phyloP scores from a whole-genome alignment of 2,329 filamentous ascomycete genomes.

The Escovopsis weberi region DNA sequence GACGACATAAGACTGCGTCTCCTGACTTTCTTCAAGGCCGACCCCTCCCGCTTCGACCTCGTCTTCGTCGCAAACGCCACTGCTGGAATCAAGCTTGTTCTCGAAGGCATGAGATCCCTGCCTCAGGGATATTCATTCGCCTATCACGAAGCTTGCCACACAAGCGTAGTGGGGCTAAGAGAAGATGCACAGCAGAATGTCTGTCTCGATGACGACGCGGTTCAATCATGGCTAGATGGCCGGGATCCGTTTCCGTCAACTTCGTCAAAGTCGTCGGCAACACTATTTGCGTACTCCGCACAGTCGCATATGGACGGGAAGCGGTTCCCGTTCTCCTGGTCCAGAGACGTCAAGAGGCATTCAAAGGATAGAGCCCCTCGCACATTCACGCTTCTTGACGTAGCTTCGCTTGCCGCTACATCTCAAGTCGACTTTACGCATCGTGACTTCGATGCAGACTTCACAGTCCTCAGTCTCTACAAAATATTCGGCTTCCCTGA shows the following conservation, averaged over 20 bases:
- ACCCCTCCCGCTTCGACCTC: slow-evolving; percentile 69
- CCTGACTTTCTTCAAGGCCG: slow-evolving; percentile 65
- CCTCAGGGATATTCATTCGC: slow-evolving; percentile 64
- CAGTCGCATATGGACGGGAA: slow-evolving; percentile 89
- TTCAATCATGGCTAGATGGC: slow-evolving; percentile 49
- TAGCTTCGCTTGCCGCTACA: slow-evolving; percentile 67
- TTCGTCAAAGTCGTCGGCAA: slow-evolving; percentile 11
- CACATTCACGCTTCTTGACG: slow-evolving; percentile 64
- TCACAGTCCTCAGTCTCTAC: slow-evolving; percentile 77
- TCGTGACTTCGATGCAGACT: slow-evolving; percentile 54
- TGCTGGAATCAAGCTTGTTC: slow-evolving; percentile 74
- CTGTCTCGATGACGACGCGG: slow-evolving; percentile 52
- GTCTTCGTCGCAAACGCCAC: slow-evolving; percentile 90
- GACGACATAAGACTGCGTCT: slow-evolving; percentile 61
- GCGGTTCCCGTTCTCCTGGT: slow-evolving; percentile 60
- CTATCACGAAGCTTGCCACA: slow-evolving; percentile 77
- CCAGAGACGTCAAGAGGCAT: slow-evolving; percentile 26
- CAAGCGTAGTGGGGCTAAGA: slow-evolving; percentile 69
- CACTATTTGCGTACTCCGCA: slow-evolving; percentile 65
- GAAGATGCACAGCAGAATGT: slow-evolving; percentile 50
- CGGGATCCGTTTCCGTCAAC: slow-evolving; percentile 15
- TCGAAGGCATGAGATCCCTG: slow-evolving; percentile 57
- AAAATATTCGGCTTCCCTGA: slow-evolving; percentile 98
- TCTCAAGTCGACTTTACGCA: slow-evolving; percentile 58
- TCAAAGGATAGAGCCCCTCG: slow-evolving; percentile 9